Evolutionary conservation across 1,284 basidiomycete species (phyloP), one percentile per base, ranked within the genome.

Genomic region (Boletus sp.): DNA sequence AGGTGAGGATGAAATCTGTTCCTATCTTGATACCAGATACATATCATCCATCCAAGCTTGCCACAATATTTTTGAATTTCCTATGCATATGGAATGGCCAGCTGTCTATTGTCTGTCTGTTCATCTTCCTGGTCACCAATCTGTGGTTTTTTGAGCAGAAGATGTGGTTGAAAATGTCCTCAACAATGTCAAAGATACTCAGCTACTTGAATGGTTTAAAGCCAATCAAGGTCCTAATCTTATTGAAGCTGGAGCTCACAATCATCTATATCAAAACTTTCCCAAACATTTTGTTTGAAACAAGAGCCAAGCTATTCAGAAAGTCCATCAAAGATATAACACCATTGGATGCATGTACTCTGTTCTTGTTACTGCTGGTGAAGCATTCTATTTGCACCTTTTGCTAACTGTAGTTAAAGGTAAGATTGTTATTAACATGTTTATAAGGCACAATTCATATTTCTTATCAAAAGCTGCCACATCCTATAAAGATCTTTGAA

Each of bases 181-280:
- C 33, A 35, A 35, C 11, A 35, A 35, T 35, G 33, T 30, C 28
- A 30, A 30, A 30, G 28, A 30, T 30, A 30, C 28, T 30, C 28
- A 37, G 1, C n/a, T 68, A 0, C 77, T 76, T 10, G 79, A 70
- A 11, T 83, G 71, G 65, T 83, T 83, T 64, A 69, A 72, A 6
- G 76, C 76, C 5, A 83, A 83, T 65, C 52, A 61, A 0, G 62
- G 75, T 58, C 30, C 43, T 17, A 67, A 63, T 1, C 28, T 48
- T 3, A 66, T 73, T 30, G 73, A 67, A 1, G 64, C 67, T 53
- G 55, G 67, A 14, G 77, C 78, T 7, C 64, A 69, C 1, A 35
- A 70, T 11, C 58, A 65, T 40, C 74, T 74, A 0, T 82, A 82
- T 58, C 76, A 80, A 31, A 77, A 82, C 6, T 79, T 81, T 63